Conservation (phyloP, 345 rosid genomes). For the Adansonia digitata region DNA sequence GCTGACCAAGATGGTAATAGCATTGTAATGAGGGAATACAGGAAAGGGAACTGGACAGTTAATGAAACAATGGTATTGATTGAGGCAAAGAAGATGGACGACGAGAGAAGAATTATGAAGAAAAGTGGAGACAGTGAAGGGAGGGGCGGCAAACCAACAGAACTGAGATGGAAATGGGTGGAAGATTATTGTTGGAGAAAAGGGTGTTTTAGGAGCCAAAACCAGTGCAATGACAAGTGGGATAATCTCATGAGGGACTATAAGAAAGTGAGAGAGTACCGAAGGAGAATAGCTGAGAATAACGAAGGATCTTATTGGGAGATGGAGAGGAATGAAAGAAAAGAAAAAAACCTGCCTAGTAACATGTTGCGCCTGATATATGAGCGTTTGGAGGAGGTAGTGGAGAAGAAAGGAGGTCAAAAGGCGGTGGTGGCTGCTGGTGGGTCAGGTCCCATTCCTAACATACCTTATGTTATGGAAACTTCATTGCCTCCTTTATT, state of each 20-base stretch:
- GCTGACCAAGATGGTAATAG: conserved; percentile 49
- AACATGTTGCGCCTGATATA: conserved; percentile 64
- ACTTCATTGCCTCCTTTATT: conserved; percentile 28
- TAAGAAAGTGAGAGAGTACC: conserved; percentile 78
- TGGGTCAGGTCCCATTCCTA: conserved; percentile 17
- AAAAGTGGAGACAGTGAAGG: conserved; percentile 41
- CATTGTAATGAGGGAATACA: conserved; percentile 58
- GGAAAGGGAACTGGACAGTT: conserved; percentile 84
- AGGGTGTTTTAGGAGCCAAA: conserved; percentile 78
- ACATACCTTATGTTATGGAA: conserved; percentile 14
- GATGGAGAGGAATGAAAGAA: conserved; percentile 75
- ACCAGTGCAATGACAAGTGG: conserved; percentile 97
- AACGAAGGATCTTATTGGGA: conserved; percentile 56
- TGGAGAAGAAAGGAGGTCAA: conserved; percentile 49
- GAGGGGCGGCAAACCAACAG: conserved; percentile 45
- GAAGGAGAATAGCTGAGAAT: conserved; percentile 32
- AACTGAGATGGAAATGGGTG: conserved; percentile 95
- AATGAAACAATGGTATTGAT: conserved; percentile 75
- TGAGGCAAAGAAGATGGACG: conserved; percentile 87
- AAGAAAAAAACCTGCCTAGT: conserved; percentile 71
- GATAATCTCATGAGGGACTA: conserved; percentile 94
- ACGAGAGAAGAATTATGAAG: conserved; percentile 71
- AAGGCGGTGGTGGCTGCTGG: conserved; percentile 6
- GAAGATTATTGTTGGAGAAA: conserved; percentile 83
- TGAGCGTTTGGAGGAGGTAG: conserved; percentile 61